These are phyloP conservation scores for Bryum argenteum DNA, from an alignment of 225 moss, liverwort and hornwort species.

Conservation along the genomic window DNA sequence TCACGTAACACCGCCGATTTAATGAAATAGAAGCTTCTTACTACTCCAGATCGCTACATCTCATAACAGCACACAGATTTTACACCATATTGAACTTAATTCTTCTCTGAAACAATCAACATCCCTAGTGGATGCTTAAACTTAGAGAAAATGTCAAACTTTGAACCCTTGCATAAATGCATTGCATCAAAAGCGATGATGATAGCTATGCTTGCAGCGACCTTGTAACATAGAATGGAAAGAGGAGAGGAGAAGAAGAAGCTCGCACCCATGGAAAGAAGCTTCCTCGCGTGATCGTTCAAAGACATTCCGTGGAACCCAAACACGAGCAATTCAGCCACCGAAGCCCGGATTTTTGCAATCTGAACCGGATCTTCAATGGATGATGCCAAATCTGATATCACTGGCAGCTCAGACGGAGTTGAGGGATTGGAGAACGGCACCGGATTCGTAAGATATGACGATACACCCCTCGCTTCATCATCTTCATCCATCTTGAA, in stretches of 20 bases:
- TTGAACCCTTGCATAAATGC: too few species aligned
- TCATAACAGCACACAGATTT: too few species aligned
- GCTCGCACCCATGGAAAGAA: slow-evolving; percentile 61
- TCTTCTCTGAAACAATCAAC: background rate
- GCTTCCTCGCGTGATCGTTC: slow-evolving; percentile 60
- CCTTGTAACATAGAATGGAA: background rate
- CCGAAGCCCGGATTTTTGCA: slow-evolving; percentile 45
- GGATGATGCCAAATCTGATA: slow-evolving; percentile 12
- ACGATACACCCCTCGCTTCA: slow-evolving; percentile 15
- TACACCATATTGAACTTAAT: background rate
- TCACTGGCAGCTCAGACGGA: slow-evolving; percentile 9
- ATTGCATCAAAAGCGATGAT: background rate
- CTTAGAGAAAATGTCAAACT: too few species aligned
- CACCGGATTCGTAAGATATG: slow-evolving; percentile 33
- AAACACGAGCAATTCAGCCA: slow-evolving; percentile 72
- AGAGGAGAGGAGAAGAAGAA: background rate
- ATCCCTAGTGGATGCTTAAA: too few species aligned
- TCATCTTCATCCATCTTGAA: slow-evolving; percentile 33
- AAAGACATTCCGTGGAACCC: slow-evolving; percentile 63
- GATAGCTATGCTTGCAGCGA: background rate
- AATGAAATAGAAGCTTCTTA: too few species aligned
- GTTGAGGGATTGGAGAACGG: slow-evolving; percentile 25
- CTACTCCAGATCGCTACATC: too few species aligned
- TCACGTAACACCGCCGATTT: too few species aligned
- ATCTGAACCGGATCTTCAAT: slow-evolving; percentile 27